Base-by-base conservation (phyloP, 805 yeast species). In the Candida wancherniae region DNA sequence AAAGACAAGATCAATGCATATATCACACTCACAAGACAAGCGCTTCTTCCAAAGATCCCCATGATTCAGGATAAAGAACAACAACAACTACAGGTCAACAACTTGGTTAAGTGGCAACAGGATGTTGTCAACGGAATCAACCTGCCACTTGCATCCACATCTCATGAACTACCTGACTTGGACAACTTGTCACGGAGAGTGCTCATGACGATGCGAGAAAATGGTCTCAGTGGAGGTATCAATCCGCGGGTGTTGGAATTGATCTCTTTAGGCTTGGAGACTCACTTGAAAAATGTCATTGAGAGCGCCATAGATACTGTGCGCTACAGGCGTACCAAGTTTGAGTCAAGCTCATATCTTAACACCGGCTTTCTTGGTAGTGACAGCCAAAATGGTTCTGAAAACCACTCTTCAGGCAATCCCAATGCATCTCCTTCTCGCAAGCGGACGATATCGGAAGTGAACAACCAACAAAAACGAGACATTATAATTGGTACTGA, bases 81-180 rank as follows among this genome's bases (percentile, higher is more conserved):
- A 39, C 71, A 61, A 40, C 70, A 57, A 37, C 44, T 57, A 28
- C 69, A 62, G 33, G 69, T 63, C 17, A 64, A 62, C 33, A 75
- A 73, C 44, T 71, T 84, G 19, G 71, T 78, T 18, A 81, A 81
- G 45, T 87, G 96, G 90, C 85, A 94, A 14, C 95, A 88, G 55
- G 97, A 92, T 51, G 84, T 92, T 11, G 71, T 81, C 32, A 87
- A 81, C 48, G 94, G 92, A 3, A 73, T 85, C 33, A 86, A 84
- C 44, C 75, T 92, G 2, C 90, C 92, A 4, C 65, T 88, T 20
- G 73, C 90, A 2, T 65, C 84, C 1, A 95, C 90, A 44, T 67
- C 75, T 21, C 84, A 69, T 51, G 88, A 88, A 40, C 55, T 92
- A 4, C 97, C 97, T 0, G 97, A 90, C 43, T 67, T 69, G 23